These are phyloP conservation scores for Neonectria hederae DNA, from an alignment of 2,329 filamentous ascomycete genomes.

Conservation along the genomic window DNA sequence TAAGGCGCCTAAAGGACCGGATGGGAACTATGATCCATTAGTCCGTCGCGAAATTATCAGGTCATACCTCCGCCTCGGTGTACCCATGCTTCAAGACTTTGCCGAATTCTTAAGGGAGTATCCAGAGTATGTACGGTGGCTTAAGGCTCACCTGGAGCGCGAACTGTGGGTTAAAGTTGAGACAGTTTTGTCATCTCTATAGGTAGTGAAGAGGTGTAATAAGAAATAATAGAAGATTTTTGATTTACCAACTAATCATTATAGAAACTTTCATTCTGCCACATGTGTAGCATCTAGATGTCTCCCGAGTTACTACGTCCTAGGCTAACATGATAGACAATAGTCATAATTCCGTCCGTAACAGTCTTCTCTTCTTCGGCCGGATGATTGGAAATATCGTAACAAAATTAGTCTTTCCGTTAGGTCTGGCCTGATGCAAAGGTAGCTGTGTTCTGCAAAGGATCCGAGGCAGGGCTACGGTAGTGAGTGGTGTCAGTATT, in stretches of 20 bases:
- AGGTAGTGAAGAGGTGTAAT: neutral
- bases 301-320: neutral
- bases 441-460: neutral
- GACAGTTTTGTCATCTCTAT: constrained; percentile 4
- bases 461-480: neutral
- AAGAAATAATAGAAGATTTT: too few relatives aligned
- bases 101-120: constrained; percentile 20
- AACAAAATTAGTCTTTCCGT: neutral
- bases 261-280: neutral
- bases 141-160: constrained; percentile 11
- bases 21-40: constrained; percentile 19
- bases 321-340: neutral
- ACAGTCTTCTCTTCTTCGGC: neutral
- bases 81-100: neutral
- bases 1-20: constrained; percentile 1
- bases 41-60: constrained; percentile 5
- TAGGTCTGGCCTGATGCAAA: neutral
- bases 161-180: constrained; percentile 11
- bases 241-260: too few relatives aligned
- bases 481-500: neutral
- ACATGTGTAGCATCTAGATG: neutral
- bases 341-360: neutral
- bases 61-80: constrained; percentile 10
- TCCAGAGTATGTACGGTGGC: constrained; percentile 23
- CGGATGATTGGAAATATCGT: neutral